Percentiles rank a stretch among this genome's conserved stretches.
phyloP scores from a whole-genome alignment of 2,329 filamentous ascomycete species.

The Penicillium sp. region DNA sequence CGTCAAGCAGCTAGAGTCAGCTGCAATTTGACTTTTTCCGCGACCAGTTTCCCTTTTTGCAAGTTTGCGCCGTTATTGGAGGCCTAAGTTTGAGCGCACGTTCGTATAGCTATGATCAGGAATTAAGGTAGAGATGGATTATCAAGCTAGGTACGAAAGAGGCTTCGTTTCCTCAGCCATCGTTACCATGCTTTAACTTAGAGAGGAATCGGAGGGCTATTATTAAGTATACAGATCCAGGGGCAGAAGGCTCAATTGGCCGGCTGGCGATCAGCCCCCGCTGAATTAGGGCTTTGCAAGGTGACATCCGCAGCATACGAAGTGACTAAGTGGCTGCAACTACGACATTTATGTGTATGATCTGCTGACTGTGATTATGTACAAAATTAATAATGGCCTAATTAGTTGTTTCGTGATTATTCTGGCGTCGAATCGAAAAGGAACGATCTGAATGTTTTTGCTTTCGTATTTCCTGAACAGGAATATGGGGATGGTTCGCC shows the following conservation, averaged over 20 bases:
- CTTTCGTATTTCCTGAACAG: slow-evolving; percentile 2
- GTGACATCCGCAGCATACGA: background rate
- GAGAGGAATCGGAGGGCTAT: background rate
- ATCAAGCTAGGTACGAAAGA: background rate
- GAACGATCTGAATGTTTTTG: background rate
- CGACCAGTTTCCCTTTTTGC: slow-evolving; percentile 11
- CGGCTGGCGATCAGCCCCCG: background rate
- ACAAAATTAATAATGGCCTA: background rate
- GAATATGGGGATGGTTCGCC: slow-evolving; percentile 6
- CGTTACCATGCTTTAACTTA: background rate
- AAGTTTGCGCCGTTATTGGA: background rate
- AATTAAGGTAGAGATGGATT: too few species aligned
- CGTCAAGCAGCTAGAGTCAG: background rate
- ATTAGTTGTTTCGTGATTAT: background rate
- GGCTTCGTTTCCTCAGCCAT: background rate
- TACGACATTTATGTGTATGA: background rate
- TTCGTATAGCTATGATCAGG: background rate
- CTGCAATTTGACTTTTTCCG: background rate
- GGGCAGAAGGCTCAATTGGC: background rate
- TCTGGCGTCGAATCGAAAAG: background rate
- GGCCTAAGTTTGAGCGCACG: background rate
- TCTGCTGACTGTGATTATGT: background rate
- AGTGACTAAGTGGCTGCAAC: background rate
- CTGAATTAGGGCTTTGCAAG: slow-evolving; percentile 3
- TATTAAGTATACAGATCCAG: background rate